Evolutionary conservation across 176 grass and related monocot species (phyloP).

Genomic region (Leersia perrieri): DNA sequence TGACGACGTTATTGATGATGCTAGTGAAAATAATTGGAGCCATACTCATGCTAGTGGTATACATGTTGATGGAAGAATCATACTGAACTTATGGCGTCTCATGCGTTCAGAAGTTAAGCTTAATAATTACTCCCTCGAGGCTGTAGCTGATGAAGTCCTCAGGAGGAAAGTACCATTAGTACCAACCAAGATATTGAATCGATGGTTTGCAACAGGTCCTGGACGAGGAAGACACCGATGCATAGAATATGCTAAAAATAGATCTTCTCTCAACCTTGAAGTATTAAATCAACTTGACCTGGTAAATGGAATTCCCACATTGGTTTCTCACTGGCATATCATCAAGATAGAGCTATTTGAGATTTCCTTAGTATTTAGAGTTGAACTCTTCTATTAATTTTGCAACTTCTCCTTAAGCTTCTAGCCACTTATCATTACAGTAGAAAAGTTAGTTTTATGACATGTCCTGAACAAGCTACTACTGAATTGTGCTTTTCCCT

Average conservation of each 20-base stretch:
- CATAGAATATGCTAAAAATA: slow-evolving; percentile 61
- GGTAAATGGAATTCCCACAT: slow-evolving; percentile 48
- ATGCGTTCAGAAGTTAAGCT: slow-evolving; percentile 92
- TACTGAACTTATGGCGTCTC: slow-evolving; percentile 90
- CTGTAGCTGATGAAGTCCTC: slow-evolving; percentile 86
- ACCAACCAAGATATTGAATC: slow-evolving; percentile 72
- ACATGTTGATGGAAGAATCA: slow-evolving; percentile 89
- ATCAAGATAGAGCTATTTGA: not conserved
- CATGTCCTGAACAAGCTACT: slow-evolving; percentile 7
- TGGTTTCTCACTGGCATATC: slow-evolving; percentile 27
- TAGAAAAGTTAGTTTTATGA: slow-evolving; percentile 3
- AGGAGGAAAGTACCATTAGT: slow-evolving; percentile 81
- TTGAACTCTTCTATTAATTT: slow-evolving; percentile 27
- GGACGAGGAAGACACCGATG: slow-evolving; percentile 63
- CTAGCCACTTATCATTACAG: slow-evolving; percentile 9
- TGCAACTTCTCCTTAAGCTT: slow-evolving; percentile 11
- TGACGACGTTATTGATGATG: slow-evolving; percentile 45
- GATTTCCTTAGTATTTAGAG: slow-evolving; percentile 15
- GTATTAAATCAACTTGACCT: slow-evolving; percentile 89
- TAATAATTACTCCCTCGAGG: slow-evolving; percentile 82
- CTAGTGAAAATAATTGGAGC: slow-evolving; percentile 60
- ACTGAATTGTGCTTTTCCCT: not conserved
- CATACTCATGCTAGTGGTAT: slow-evolving; percentile 75
- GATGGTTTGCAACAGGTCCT: slow-evolving; percentile 80
- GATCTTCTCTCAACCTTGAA: slow-evolving; percentile 75